Percentiles rank a stretch among this genome's conserved stretches.
These are phyloP conservation scores for Bruguiera sexangula DNA, from an alignment of 345 rosid genomes.

Conservation along the genomic window DNA sequence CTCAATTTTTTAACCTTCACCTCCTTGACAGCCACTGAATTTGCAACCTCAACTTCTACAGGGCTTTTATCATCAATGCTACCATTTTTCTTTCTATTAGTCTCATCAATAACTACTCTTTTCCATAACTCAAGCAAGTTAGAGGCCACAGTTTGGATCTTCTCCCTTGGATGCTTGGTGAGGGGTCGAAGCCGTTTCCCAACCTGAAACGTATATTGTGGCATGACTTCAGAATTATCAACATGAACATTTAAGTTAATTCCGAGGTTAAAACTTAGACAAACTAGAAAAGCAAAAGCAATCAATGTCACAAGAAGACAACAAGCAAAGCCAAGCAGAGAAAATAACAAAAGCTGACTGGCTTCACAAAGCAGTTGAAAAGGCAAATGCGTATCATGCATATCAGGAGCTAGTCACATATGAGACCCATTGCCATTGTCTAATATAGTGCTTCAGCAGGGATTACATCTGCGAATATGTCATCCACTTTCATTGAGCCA, in stretches of 20 bases:
- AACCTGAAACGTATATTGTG: conserved; percentile 44
- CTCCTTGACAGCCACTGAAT: conserved; percentile 42
- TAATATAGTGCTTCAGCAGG: not conserved
- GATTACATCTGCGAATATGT: not conserved
- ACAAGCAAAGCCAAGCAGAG: not conserved
- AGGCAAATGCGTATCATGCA: no score
- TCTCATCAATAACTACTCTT: conserved; percentile 77
- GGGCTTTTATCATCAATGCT: conserved; percentile 31
- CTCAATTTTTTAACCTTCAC: conserved; percentile 39
- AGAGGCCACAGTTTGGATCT: conserved; percentile 54
- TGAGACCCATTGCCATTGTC: not conserved
- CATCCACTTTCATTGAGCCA: no score
- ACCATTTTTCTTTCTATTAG: conserved; percentile 59
- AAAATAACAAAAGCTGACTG: not conserved
- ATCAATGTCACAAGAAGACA: not conserved
- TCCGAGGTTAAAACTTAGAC: not conserved
- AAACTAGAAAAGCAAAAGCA: not conserved
- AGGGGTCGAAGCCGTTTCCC: conserved; percentile 86
- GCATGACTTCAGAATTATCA: not conserved
- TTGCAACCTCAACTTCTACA: conserved; percentile 23
- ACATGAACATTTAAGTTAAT: not conserved
- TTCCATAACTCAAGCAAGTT: conserved; percentile 86
- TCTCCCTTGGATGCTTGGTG: conserved; percentile 70
- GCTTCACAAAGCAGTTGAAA: not conserved
- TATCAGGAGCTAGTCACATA: no score